Conservation (phyloP, 306 rosid species). For the Luffa aegyptiaca region DNA sequence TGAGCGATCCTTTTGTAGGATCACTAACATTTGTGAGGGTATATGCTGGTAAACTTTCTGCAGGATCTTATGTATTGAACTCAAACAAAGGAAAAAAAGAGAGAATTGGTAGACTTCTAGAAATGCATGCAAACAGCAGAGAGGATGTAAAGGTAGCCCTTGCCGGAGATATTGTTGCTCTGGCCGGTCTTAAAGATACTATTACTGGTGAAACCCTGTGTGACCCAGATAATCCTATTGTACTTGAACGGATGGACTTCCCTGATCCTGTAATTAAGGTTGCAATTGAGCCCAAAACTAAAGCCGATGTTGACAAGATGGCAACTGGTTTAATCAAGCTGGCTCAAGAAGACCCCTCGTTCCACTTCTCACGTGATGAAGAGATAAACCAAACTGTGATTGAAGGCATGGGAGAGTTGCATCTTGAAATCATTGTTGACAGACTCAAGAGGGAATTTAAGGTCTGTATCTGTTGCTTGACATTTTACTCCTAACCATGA, state of each 20-base stretch:
- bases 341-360: conserved; percentile 98
- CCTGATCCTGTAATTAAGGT: conserved; percentile 98
- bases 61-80: conserved; percentile 81
- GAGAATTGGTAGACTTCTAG: conserved; percentile 91
- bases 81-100: conserved; percentile 90
- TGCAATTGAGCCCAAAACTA: conserved; percentile 97
- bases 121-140: conserved; percentile 96
- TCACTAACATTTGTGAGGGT: conserved; percentile 90
- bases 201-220: conserved; percentile 86
- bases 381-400: conserved; percentile 94
- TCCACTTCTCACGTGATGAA: conserved; percentile 93
- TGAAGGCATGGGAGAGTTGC: conserved; percentile 99
- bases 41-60: conserved; percentile 69
- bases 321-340: conserved; percentile 82
- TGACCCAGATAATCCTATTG: conserved; percentile 59
- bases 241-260: conserved; percentile 98
- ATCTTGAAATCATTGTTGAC: conserved; percentile 95
- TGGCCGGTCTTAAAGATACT: conserved; percentile 92
- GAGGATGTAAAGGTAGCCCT: conserved; percentile 90
- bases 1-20: conserved; percentile 94
- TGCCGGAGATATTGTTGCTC: conserved; percentile 84
- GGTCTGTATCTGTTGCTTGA: conserved; percentile 32
- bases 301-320: conserved; percentile 95
- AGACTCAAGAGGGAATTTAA: conserved; percentile 90
- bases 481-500: background rate